Percentiles rank a stretch among this genome's conserved stretches.
phyloP scores from a whole-genome alignment of 164 flowering plant genomes.

The Piper longum region DNA sequence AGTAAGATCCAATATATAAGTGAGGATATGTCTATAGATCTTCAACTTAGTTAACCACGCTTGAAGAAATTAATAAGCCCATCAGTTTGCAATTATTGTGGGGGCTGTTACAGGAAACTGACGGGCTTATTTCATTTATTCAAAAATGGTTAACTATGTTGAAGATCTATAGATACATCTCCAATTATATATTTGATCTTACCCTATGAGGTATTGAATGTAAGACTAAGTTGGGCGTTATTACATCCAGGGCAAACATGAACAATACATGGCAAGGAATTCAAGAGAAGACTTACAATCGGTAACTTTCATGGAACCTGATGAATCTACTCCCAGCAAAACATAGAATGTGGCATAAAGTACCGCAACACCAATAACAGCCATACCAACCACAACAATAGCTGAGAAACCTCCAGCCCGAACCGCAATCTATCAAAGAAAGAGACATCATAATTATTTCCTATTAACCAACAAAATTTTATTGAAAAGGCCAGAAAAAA shows the following conservation, averaged over 20 bases:
- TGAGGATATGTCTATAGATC: too few species aligned
- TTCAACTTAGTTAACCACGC: too few species aligned
- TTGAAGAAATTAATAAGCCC: too few species aligned
- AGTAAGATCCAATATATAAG: too few species aligned
- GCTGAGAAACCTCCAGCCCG: slow-evolving; percentile 99
- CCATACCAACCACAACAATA: slow-evolving; percentile 91
- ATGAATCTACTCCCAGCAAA: slow-evolving; percentile 71
- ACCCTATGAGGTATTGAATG: too few species aligned
- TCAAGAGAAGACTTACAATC: slow-evolving; percentile 53
- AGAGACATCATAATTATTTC: too few species aligned
- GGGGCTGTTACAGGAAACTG: background rate
- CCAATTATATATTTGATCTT: too few species aligned
- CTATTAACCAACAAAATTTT: background rate
- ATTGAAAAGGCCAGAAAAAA: slow-evolving; percentile 2
- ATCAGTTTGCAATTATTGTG: too few species aligned
- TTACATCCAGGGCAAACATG: background rate
- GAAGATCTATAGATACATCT: too few species aligned
- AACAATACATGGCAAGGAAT: background rate
- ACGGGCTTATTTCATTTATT: background rate
- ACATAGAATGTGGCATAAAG: slow-evolving; percentile 87
- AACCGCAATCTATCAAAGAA: slow-evolving; percentile 59
- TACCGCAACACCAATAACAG: slow-evolving; percentile 80
- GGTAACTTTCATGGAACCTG: slow-evolving; percentile 85
- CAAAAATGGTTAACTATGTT: too few species aligned
- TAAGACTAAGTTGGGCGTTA: background rate